Percentiles rank a stretch among this genome's conserved stretches.
phyloP scores from a whole-genome alignment of 2,329 filamentous ascomycete species.

The Paraphaeosphaeria minitans region DNA sequence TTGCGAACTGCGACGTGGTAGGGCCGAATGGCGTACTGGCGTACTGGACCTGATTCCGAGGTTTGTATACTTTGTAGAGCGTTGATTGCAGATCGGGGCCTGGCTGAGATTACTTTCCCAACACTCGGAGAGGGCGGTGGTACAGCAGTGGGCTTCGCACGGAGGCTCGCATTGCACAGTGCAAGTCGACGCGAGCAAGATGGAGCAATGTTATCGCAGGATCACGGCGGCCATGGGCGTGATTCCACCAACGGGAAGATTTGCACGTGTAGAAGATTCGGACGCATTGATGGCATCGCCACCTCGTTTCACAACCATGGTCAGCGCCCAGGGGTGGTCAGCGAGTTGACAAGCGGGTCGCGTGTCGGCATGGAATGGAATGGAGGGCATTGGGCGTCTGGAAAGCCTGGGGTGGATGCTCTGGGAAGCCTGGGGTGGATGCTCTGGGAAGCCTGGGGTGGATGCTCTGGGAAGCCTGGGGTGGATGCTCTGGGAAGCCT shows the following conservation, averaged over 20 bases:
- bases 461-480: no score
- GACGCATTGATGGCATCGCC: constrained; percentile 15
- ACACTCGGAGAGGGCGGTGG: background rate
- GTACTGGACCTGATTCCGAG: background rate
- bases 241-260: constrained; percentile 7
- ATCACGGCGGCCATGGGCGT: background rate
- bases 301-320: constrained; percentile 29
- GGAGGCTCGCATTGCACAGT: background rate
- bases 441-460: no score
- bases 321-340: constrained; percentile 16
- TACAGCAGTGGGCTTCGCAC: background rate
- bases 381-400: background rate
- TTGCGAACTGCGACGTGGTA: background rate
- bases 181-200: background rate
- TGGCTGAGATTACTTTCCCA: background rate
- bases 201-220: background rate
- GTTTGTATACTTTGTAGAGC: background rate
- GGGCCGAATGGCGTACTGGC: background rate
- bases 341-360: constrained; percentile 11
- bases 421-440: background rate
- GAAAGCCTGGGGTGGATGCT: background rate
- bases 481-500: no score
- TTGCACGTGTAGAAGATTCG: constrained; percentile 1
- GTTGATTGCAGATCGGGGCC: background rate
- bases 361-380: background rate